Conservation (phyloP, 441 rosid species). For the Erodium trifolium region DNA sequence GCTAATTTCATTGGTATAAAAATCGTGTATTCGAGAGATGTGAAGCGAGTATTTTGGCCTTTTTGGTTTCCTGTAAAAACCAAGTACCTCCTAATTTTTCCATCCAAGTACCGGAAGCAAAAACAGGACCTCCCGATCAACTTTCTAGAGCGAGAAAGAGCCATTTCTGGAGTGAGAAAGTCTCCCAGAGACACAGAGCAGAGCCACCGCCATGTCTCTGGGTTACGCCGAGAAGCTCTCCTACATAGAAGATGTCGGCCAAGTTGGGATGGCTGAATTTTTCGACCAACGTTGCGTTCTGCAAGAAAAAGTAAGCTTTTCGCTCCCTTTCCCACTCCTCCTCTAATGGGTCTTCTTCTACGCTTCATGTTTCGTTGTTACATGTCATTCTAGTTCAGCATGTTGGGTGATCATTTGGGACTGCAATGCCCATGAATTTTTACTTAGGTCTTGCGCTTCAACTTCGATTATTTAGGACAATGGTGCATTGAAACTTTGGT, state of each 20-base stretch:
- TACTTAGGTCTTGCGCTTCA: slow-evolving; percentile 15
- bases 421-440: slow-evolving; percentile 5
- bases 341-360: slow-evolving; percentile 16
- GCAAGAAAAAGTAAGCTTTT: slow-evolving; percentile 57
- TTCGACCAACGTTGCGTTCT: slow-evolving; percentile 64
- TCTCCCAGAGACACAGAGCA: not conserved
- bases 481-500: slow-evolving; percentile 4
- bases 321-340: not conserved
- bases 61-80: not conserved
- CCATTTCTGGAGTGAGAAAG: slow-evolving; percentile 15
- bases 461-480: slow-evolving; percentile 8
- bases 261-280: slow-evolving; percentile 85
- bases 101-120: slow-evolving; percentile 14
- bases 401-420: slow-evolving; percentile 6
- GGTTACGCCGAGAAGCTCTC: slow-evolving; percentile 98
- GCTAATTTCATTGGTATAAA: too few species aligned
- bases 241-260: slow-evolving; percentile 89
- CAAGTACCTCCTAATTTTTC: not conserved
- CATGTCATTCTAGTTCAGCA: slow-evolving; percentile 8
- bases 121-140: slow-evolving; percentile 10
- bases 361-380: slow-evolving; percentile 10
- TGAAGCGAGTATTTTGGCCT: not conserved
- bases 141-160: slow-evolving; percentile 22
- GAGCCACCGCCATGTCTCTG: slow-evolving; percentile 58
- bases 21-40: too few species aligned